Percentiles rank a stretch among this genome's conserved stretches.
Evolutionary conservation across 2,329 filamentous ascomycete genomes (phyloP).

Genomic region (Cordyceps cateniannulata): DNA sequence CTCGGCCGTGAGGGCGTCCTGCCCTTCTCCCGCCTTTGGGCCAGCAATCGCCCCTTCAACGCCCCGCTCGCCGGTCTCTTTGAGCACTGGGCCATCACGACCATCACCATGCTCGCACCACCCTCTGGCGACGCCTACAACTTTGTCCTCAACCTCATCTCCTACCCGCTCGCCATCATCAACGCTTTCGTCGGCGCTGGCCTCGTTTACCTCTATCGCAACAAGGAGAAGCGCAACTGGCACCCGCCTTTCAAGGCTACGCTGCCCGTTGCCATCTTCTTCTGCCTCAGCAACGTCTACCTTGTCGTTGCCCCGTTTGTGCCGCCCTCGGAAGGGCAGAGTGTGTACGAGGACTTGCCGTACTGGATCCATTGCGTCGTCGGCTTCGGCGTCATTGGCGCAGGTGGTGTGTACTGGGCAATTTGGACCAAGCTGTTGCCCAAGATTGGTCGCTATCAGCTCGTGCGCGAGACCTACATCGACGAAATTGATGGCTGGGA

Average conservation of each 20-base stretch:
- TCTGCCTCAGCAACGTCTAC: constrained; percentile 55
- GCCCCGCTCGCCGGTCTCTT: constrained; percentile 55
- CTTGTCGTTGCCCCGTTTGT: constrained; percentile 55
- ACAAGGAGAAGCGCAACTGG: constrained; percentile 43
- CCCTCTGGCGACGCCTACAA: constrained; percentile 63
- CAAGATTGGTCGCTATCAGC: constrained; percentile 45
- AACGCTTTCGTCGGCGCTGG: constrained; percentile 49
- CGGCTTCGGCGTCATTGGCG: constrained; percentile 46
- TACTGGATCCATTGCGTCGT: constrained; percentile 55
- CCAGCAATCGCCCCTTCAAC: constrained; percentile 58
- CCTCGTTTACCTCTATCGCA: constrained; percentile 47
- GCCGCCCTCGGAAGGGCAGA: constrained; percentile 44
- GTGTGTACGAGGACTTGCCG: constrained; percentile 46
- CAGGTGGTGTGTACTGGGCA: constrained; percentile 50
- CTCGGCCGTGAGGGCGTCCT: constrained; percentile 61
- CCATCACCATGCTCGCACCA: constrained; percentile 60
- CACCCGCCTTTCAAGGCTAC: constrained; percentile 48
- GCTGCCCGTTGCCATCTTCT: constrained; percentile 49
- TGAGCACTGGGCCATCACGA: constrained; percentile 57
- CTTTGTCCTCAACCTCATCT: constrained; percentile 57
- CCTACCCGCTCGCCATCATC: constrained; percentile 55
- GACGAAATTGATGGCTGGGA: constrained; percentile 59
- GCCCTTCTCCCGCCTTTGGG: constrained; percentile 56
- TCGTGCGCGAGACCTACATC: constrained; percentile 47
- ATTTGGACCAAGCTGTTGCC: constrained; percentile 48